Evolutionary conservation across 805 yeast genomes (phyloP).

Genomic region (Hanseniaspora valbyensis): DNA sequence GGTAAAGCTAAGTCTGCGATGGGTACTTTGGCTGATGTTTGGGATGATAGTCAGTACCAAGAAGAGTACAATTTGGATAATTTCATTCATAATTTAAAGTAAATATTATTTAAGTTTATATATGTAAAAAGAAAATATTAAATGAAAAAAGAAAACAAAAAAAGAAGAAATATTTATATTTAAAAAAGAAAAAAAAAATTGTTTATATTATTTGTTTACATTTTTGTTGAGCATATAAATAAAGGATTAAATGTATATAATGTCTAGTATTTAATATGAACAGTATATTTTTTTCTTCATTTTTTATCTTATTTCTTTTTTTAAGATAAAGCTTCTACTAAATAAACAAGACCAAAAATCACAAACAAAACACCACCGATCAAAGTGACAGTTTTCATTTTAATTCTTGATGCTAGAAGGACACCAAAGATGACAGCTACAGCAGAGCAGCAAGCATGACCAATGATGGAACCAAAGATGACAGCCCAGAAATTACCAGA

Average conservation of each 20-base stretch:
- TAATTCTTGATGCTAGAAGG: conserved; percentile 74
- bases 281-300: neutral
- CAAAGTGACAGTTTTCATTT: conserved; percentile 82
- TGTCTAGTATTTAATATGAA: neutral
- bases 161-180: neutral
- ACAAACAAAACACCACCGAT: conserved; percentile 86
- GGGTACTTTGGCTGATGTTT: conserved; percentile 79
- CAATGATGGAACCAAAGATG: conserved; percentile 77
- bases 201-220: too few relatives aligned
- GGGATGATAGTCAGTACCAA: conserved; percentile 95
- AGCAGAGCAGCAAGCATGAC: conserved; percentile 78
- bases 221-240: too few relatives aligned
- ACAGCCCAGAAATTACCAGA: conserved; percentile 86
- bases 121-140: neutral
- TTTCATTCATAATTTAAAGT: conserved; percentile 69
- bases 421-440: conserved; percentile 93
- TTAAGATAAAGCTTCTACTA: conserved; percentile 47
- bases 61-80: conserved; percentile 93
- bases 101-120: conserved; percentile 13
- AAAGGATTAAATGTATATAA: neutral
- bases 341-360: conserved; percentile 67
- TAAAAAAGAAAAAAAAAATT: neutral
- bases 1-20: conserved; percentile 79
- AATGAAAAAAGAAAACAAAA: neutral
- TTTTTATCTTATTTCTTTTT: neutral